Evolutionary conservation across 768 basidiomycete genomes (phyloP).

Genomic region (Pleurotus djamor): DNA sequence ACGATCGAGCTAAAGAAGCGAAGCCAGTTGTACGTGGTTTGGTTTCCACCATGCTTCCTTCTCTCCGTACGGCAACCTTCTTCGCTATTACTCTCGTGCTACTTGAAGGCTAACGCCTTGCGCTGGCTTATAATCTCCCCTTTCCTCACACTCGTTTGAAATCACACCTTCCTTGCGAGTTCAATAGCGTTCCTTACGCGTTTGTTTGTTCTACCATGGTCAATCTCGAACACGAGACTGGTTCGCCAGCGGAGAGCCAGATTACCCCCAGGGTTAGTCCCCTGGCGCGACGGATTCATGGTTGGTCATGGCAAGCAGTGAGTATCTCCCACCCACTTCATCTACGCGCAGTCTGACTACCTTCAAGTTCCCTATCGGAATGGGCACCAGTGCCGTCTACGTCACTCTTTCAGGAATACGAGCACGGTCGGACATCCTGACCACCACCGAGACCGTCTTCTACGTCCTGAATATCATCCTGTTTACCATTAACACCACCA

Average conservation of each 20-base stretch:
- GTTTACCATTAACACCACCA: slow-evolving; percentile 38
- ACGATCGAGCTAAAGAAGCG: slow-evolving; percentile 1
- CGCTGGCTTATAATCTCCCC: slow-evolving; percentile 6
- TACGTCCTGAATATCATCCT: slow-evolving; percentile 44
- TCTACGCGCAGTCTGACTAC: background rate
- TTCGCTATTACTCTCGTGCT: background rate
- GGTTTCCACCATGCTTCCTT: slow-evolving; percentile 2
- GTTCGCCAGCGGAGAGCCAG: background rate
- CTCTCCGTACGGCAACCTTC: background rate
- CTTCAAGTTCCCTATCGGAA: slow-evolving; percentile 46
- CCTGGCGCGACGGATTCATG: slow-evolving; percentile 23
- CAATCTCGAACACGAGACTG: background rate
- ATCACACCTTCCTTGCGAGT: background rate
- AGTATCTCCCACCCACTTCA: slow-evolving; percentile 11
- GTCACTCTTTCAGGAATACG: slow-evolving; percentile 41
- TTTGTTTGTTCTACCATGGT: background rate
- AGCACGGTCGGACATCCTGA: slow-evolving; percentile 26
- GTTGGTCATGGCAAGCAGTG: slow-evolving; percentile 28
- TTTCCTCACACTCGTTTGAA: slow-evolving; percentile 2
- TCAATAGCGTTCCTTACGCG: slow-evolving; percentile 4
- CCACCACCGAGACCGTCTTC: slow-evolving; percentile 37
- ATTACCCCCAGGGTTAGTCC: slow-evolving; percentile 21
- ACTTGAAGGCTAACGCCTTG: slow-evolving; percentile 2
- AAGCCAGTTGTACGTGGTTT: slow-evolving; percentile 1
- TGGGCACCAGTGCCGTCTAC: slow-evolving; percentile 50